These are phyloP conservation scores for Dioscorea cayenensis DNA, from an alignment of 116 monocot species.

Conservation along the genomic window DNA sequence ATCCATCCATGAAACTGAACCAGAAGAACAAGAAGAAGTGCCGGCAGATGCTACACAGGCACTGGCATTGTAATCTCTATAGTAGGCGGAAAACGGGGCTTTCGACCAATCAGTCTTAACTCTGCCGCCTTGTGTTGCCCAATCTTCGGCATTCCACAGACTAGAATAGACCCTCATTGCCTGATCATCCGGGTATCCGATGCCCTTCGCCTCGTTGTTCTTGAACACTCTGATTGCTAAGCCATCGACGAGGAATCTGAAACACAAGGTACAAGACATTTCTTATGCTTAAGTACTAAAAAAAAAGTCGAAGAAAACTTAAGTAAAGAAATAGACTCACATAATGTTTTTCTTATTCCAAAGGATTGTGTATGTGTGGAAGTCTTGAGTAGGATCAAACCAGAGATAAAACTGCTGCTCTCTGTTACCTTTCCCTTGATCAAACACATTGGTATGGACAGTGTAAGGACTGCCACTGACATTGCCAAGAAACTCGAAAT, in stretches of 20 bases:
- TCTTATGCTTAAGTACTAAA: too few relatives aligned
- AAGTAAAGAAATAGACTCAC: neutral
- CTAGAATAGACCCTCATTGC: constrained; percentile 34
- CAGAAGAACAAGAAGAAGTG: neutral
- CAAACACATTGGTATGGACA: constrained; percentile 7
- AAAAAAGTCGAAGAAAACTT: neutral
- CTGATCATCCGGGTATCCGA: constrained; percentile 15
- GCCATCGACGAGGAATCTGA: constrained; percentile 15
- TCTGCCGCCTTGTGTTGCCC: constrained; percentile 43
- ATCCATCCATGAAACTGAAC: neutral
- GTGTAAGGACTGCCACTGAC: constrained; percentile 2
- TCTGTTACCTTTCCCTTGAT: constrained; percentile 1
- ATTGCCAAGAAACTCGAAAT: constrained; percentile 9
- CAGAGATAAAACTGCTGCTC: constrained; percentile 12
- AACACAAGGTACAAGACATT: neutral
- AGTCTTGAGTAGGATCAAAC: constrained; percentile 9
- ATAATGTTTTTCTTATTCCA: constrained; percentile 5
- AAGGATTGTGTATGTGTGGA: constrained; percentile 1
- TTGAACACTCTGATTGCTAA: constrained; percentile 17
- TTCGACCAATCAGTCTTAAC: constrained; percentile 45
- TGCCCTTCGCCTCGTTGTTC: constrained; percentile 15
- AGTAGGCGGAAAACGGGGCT: constrained; percentile 33
- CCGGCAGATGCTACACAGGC: constrained; percentile 6
- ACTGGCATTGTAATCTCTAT: constrained; percentile 14
- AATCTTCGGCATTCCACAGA: constrained; percentile 43